Percentiles rank a stretch among this genome's conserved stretches.
Conservation (phyloP, 2,329 filamentous ascomycete species). For the Colletotrichum euphorbiae region DNA sequence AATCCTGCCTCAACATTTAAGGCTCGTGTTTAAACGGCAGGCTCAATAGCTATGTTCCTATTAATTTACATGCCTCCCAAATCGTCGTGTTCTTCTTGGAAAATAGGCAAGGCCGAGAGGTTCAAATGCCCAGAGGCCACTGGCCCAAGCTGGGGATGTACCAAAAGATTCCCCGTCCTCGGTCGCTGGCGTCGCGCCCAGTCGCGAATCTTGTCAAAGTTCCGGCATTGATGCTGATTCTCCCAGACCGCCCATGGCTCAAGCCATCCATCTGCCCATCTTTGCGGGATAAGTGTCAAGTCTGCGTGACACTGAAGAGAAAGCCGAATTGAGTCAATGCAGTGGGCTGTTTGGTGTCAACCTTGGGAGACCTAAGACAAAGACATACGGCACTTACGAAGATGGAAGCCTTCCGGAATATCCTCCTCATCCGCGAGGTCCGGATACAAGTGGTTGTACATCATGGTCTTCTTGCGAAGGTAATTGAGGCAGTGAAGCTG, state of each 20-base stretch:
- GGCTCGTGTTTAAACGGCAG: neutral
- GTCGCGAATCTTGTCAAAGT: neutral
- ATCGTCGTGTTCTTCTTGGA: neutral
- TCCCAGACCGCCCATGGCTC: slow-evolving; percentile 2
- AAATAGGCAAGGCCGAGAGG: neutral
- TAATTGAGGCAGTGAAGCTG: neutral
- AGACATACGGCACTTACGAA: neutral
- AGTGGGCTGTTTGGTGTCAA: slow-evolving; percentile 3
- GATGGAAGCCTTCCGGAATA: neutral
- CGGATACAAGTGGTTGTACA: neutral
- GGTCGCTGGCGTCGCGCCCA: neutral
- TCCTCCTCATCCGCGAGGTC: neutral
- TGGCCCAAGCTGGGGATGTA: neutral
- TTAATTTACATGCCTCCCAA: neutral
- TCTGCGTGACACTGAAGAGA: neutral
- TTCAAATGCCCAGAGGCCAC: neutral
- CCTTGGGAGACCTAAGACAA: neutral
- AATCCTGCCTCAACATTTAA: neutral
- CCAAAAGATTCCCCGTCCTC: neutral
- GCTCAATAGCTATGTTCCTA: neutral
- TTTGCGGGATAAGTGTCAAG: neutral
- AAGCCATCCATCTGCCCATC: slow-evolving; percentile 5
- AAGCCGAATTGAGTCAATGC: slow-evolving; percentile 2
- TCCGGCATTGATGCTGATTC: neutral
- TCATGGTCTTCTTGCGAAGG: neutral